Evolutionary conservation across 2,329 filamentous ascomycete genomes (phyloP).

Genomic region (Aspergillus sp.): DNA sequence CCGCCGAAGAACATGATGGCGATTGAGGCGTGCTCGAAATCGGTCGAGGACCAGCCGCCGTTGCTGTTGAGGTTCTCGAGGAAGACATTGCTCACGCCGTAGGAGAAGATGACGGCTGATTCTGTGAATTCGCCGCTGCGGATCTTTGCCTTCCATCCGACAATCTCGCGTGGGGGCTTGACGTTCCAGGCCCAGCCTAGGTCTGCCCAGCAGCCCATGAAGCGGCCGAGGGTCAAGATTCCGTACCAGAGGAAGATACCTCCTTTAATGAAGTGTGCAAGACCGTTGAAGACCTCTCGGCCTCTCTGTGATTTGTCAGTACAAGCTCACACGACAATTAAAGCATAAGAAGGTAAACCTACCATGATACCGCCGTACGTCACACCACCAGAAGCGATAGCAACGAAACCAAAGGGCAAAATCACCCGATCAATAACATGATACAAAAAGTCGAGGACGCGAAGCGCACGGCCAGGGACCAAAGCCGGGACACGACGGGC

Average conservation of each 20-base stretch:
- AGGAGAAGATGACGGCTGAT: slow-evolving; percentile 84
- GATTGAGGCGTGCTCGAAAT: slow-evolving; percentile 90
- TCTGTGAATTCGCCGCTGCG: slow-evolving; percentile 87
- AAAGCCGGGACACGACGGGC: slow-evolving; percentile 55
- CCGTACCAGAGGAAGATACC: slow-evolving; percentile 95
- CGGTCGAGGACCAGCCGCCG: slow-evolving; percentile 69
- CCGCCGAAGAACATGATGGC: slow-evolving; percentile 92
- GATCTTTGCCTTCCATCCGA: slow-evolving; percentile 60
- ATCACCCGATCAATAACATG: slow-evolving; percentile 73
- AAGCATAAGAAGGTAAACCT: slow-evolving; percentile 42
- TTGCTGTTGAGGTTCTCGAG: slow-evolving; percentile 81
- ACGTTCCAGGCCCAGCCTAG: slow-evolving; percentile 96
- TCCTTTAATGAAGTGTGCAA: slow-evolving; percentile 93
- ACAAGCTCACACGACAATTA: not conserved
- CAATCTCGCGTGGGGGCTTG: slow-evolving; percentile 60
- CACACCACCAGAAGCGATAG: slow-evolving; percentile 69
- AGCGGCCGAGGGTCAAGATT: slow-evolving; percentile 80
- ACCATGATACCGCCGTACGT: slow-evolving; percentile 84
- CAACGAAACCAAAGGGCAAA: slow-evolving; percentile 73
- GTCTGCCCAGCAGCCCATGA: slow-evolving; percentile 86
- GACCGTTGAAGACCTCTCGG: slow-evolving; percentile 70
- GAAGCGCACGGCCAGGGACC: slow-evolving; percentile 59
- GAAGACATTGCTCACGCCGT: slow-evolving; percentile 87
- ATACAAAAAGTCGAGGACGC: slow-evolving; percentile 61
- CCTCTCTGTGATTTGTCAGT: slow-evolving; percentile 56